A percentile compares a stretch with the other conserved stretches of the same genome.
Evolutionary conservation across 192 early-diverging fungal genomes (phyloP).

Genomic region (Gryganskiella cystojenkinii): DNA sequence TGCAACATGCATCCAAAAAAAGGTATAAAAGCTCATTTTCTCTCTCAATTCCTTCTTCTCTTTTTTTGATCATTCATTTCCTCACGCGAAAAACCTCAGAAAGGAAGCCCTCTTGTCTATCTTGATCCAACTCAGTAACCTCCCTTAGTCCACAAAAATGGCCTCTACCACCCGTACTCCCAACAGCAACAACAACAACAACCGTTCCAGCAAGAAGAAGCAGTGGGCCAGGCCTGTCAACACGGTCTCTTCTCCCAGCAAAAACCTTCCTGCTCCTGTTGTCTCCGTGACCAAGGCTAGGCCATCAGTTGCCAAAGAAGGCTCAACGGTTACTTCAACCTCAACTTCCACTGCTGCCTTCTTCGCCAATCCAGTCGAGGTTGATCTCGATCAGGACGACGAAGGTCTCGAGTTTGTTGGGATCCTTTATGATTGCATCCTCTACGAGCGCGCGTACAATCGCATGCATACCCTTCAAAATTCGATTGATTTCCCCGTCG

Average conservation of each 20-base stretch:
- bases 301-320: no score
- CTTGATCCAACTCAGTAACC: no score
- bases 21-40: not conserved
- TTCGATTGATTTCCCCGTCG: slow-evolving; percentile 25
- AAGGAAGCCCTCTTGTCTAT: no score
- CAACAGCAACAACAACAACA: not conserved
- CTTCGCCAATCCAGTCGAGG: not conserved
- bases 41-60: not conserved
- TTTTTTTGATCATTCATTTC: not conserved
- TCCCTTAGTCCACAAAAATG: not conserved
- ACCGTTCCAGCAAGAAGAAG: not conserved
- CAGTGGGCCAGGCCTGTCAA: no score
- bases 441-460: slow-evolving; percentile 39
- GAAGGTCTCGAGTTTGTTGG: slow-evolving; percentile 38
- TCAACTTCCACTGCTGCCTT: not conserved
- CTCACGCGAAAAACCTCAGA: no score
- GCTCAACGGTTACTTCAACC: not conserved
- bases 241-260: not conserved
- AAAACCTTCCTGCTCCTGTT: no score
- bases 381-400: not conserved
- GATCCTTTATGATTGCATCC: slow-evolving; percentile 28
- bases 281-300: no score
- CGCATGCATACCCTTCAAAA: slow-evolving; percentile 26
- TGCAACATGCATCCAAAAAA: no score
- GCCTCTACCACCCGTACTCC: not conserved